Conservation (phyloP, 106 monocot species). For the Platanthera zijinensis region DNA sequence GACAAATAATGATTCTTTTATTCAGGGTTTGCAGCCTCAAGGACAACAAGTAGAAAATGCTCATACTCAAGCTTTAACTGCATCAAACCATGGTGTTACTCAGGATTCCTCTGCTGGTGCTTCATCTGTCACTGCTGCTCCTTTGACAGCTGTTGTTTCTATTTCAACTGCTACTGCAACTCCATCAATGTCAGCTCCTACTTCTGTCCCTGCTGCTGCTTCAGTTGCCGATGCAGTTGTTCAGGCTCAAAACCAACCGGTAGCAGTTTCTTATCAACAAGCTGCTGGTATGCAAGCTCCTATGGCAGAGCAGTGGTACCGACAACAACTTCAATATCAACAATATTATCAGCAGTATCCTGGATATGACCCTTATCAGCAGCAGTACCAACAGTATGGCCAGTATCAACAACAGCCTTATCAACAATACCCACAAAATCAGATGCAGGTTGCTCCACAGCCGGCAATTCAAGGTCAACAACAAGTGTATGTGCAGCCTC, state of each 20-base stretch:
- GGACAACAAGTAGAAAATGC: slow-evolving; percentile 43
- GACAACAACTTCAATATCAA: slow-evolving; percentile 72
- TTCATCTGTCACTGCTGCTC: slow-evolving; percentile 11
- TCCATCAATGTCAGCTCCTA: slow-evolving; percentile 4
- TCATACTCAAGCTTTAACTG: slow-evolving; percentile 29
- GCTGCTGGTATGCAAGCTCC: slow-evolving; percentile 21
- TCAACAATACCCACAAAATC: slow-evolving; percentile 33
- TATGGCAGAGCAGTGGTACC: slow-evolving; percentile 72
- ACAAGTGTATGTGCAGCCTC: slow-evolving; percentile 24
- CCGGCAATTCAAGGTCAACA: slow-evolving; percentile 21
- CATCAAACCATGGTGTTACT: slow-evolving; percentile 16
- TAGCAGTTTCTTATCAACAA: slow-evolving; percentile 26
- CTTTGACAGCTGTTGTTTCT: slow-evolving; percentile 13
- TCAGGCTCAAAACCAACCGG: slow-evolving; percentile 24
- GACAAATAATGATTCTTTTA: background rate
- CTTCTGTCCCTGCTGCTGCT: slow-evolving; percentile 9
- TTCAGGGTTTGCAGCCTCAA: slow-evolving; percentile 80
- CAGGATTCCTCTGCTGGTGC: slow-evolving; percentile 24
- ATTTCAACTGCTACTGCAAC: slow-evolving; percentile 12
- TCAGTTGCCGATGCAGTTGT: slow-evolving; percentile 13
- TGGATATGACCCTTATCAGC: slow-evolving; percentile 78
- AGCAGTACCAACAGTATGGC: slow-evolving; percentile 73
- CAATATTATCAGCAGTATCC: slow-evolving; percentile 96
- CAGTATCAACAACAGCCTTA: slow-evolving; percentile 53
- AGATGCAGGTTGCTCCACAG: slow-evolving; percentile 18